A percentile compares a stretch with the other conserved stretches of the same genome.
Evolutionary conservation across 805 yeast genomes (phyloP).

Genomic region (Saturnispora bothae): DNA sequence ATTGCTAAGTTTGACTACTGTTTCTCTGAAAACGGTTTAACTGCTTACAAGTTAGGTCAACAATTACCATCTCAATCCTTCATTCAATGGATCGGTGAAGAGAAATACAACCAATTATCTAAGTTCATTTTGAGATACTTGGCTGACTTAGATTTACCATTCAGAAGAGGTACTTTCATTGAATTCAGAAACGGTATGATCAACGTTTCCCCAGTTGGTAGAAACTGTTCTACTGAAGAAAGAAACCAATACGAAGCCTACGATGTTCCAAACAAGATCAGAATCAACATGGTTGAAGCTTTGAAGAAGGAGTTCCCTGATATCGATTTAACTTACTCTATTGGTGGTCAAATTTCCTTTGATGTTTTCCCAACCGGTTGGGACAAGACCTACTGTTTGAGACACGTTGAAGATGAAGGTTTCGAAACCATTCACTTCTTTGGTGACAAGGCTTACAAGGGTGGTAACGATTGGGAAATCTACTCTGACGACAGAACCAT

Average conservation of each 20-base stretch:
- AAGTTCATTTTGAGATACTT: conserved; percentile 80
- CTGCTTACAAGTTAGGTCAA: conserved; percentile 89
- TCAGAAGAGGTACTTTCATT: conserved; percentile 96
- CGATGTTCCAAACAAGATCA: conserved; percentile 71
- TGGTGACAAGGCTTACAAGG: conserved; percentile 94
- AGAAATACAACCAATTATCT: conserved; percentile 80
- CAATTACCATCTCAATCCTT: conserved; percentile 88
- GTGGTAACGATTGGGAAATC: conserved; percentile 98
- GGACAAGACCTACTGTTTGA: conserved; percentile 98
- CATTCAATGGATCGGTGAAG: conserved; percentile 92
- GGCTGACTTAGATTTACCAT: conserved; percentile 79
- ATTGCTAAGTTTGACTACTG: conserved; percentile 84
- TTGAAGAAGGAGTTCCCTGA: conserved; percentile 77
- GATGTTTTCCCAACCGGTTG: conserved; percentile 99
- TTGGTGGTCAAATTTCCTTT: conserved; percentile 98
- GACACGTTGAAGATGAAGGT: conserved; percentile 78
- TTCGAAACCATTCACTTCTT: conserved; percentile 90
- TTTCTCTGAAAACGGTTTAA: conserved; percentile 94
- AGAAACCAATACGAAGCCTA: conserved; percentile 84
- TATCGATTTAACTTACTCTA: conserved; percentile 83
- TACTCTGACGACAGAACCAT: conserved; percentile 85
- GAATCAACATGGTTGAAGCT: conserved; percentile 78
- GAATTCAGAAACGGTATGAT: conserved; percentile 99
- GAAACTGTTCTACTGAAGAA: conserved; percentile 92
- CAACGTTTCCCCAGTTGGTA: conserved; percentile 95